Percentiles rank a stretch among this genome's conserved stretches.
These are phyloP conservation scores for Spinellus fusiger DNA, from an alignment of 192 early-diverging fungal genomes.

Conservation along the genomic window DNA sequence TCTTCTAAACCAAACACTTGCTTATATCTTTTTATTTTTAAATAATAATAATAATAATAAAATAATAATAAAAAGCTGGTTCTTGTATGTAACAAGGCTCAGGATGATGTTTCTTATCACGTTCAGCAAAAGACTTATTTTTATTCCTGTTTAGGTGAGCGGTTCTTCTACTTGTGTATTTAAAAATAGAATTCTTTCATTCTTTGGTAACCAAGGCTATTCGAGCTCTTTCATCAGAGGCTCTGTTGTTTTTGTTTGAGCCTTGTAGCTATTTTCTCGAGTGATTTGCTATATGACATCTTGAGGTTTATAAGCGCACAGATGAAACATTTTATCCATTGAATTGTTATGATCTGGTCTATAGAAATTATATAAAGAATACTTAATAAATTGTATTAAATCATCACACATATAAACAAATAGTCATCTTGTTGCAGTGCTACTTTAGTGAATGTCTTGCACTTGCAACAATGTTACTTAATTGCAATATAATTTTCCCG, in stretches of 20 bases:
- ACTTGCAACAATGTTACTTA: background rate
- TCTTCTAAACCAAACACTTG: background rate
- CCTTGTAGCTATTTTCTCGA: conserved; percentile 97
- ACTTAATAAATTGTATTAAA: background rate
- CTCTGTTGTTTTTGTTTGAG: conserved; percentile 78
- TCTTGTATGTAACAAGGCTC: conserved; percentile 82
- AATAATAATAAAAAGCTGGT: conserved; percentile 93
- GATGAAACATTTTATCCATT: conserved; percentile 78
- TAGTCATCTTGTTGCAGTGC: background rate
- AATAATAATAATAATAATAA: conserved; percentile 37
- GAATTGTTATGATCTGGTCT: conserved; percentile 74
- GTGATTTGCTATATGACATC: conserved; percentile 54
- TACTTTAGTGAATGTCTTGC: no score
- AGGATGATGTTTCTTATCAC: conserved; percentile 36
- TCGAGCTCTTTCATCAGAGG: conserved; percentile 69
- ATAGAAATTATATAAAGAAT: conserved; percentile 57
- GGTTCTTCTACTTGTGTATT: conserved; percentile 15
- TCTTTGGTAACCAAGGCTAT: conserved; percentile 24
- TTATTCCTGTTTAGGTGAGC: conserved; percentile 1
- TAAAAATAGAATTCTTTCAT: conserved; percentile 19
- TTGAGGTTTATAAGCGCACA: conserved; percentile 56
- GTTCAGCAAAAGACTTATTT: background rate
- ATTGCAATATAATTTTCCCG: background rate
- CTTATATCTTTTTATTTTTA: conserved; percentile 1
- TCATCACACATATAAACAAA: background rate